Percentiles rank a stretch among this genome's conserved stretches.
Conservation (phyloP, 148 eudicot species). For the Spergularia marina region DNA sequence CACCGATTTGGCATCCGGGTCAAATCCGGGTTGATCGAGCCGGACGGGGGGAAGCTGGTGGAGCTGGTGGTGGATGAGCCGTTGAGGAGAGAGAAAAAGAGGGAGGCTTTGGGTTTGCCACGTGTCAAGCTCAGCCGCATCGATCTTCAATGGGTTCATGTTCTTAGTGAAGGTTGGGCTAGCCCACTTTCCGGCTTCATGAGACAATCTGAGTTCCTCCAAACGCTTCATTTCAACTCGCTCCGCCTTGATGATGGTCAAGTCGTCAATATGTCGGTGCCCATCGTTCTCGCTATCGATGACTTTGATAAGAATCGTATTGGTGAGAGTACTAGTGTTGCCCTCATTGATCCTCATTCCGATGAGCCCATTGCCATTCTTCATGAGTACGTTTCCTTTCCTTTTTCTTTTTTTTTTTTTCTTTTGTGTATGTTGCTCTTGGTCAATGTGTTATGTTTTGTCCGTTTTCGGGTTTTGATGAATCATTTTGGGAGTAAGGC, state of each 20-base stretch:
- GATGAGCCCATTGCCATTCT: conserved; percentile 63
- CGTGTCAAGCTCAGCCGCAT: conserved; percentile 48
- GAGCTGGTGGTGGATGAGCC: conserved; percentile 44
- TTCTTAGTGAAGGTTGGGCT: conserved; percentile 96
- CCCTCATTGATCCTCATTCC: conserved; percentile 45
- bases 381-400: conserved; percentile 49
- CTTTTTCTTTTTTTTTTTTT: no score
- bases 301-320: conserved; percentile 51
- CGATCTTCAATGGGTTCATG: conserved; percentile 89
- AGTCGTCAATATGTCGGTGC: conserved; percentile 87
- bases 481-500: no score
- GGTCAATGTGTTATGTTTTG: no score
- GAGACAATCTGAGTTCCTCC: conserved; percentile 97
- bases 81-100: conserved; percentile 27
- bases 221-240: conserved; percentile 98
- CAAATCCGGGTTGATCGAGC: conserved; percentile 52
- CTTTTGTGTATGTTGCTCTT: no score
- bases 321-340: conserved; percentile 45
- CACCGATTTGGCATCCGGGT: conserved; percentile 18
- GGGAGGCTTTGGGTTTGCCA: conserved; percentile 37
- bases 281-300: conserved; percentile 80
- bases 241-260: conserved; percentile 67
- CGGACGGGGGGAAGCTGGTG: conserved; percentile 79
- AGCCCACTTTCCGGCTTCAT: conserved; percentile 87
- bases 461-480: no score